phyloP scores from a whole-genome alignment of 2,329 filamentous ascomycete genomes.

The Trichophyton schoenleinii region DNA sequence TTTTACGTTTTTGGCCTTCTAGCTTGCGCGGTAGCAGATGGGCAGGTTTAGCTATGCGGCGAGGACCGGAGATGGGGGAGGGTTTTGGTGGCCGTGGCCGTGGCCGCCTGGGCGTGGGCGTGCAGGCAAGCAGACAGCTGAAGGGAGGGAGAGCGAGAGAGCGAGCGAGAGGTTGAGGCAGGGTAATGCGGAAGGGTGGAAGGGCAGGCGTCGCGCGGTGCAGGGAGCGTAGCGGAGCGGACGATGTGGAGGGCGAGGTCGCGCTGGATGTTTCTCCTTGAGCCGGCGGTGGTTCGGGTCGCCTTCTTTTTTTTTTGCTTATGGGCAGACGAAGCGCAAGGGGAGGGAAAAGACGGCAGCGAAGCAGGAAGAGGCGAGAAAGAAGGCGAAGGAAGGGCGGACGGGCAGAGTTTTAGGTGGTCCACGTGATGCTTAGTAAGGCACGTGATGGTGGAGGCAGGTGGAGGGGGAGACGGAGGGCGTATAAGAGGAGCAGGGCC shows the following conservation, averaged over 20 bases:
- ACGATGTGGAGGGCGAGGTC: constrained; percentile 26
- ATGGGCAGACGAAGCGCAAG: background rate
- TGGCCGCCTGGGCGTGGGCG: constrained; percentile 13
- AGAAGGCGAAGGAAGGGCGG: background rate
- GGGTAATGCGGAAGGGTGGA: constrained; percentile 7
- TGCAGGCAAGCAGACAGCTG: constrained; percentile 11
- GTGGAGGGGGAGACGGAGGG: background rate
- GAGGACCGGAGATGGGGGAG: constrained; percentile 11
- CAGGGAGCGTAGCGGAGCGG: constrained; percentile 24
- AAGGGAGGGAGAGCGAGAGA: constrained; percentile 14
- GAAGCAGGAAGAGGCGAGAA: background rate
- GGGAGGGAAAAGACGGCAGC: background rate
- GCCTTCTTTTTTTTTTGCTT: background rate
- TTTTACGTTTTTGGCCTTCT: background rate
- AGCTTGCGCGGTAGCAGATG: background rate
- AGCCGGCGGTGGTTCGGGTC: constrained; percentile 8
- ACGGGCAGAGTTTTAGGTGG: constrained; percentile 1
- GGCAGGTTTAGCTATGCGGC: background rate
- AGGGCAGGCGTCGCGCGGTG: constrained; percentile 18
- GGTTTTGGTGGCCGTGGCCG: background rate
- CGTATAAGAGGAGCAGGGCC: no score
- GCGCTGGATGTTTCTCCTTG: constrained; percentile 5
- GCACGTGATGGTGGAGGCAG: background rate
- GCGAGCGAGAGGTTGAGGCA: constrained; percentile 10
- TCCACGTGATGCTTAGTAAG: background rate